Conservation (phyloP, 768 basidiomycete species). For the Lactifluus echinatus region DNA sequence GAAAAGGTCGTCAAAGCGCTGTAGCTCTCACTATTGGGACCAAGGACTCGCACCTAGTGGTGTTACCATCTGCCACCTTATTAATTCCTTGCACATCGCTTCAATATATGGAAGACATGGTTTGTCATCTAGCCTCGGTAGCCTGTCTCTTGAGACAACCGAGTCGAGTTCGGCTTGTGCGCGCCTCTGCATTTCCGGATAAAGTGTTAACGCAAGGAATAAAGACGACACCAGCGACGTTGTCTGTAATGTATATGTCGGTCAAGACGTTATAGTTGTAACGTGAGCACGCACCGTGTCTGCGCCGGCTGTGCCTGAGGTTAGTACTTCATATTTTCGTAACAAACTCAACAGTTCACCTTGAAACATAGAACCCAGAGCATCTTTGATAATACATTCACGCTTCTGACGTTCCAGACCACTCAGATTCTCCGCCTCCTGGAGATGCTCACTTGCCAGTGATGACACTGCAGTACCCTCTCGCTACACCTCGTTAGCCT, state of each 20-base stretch:
- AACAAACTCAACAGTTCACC: background rate
- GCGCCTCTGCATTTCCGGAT: conserved; percentile 9
- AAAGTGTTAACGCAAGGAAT: background rate
- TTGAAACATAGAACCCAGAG: background rate
- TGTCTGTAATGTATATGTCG: background rate
- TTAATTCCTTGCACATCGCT: conserved; percentile 8
- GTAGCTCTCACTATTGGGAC: background rate
- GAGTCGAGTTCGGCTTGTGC: conserved; percentile 15
- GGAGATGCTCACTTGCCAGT: background rate
- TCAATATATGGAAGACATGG: conserved; percentile 8
- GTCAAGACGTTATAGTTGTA: background rate
- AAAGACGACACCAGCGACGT: background rate
- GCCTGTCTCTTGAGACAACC: background rate
- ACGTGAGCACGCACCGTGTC: background rate
- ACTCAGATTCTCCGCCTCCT: background rate
- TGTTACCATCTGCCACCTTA: conserved; percentile 1
- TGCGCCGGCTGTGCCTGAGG: background rate
- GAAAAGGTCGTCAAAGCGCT: background rate
- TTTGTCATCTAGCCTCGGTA: conserved; percentile 8
- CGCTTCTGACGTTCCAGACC: background rate
- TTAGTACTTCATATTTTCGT: background rate
- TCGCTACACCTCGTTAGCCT: background rate
- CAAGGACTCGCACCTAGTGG: background rate
- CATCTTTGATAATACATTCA: background rate
- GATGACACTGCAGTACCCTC: background rate